phyloP scores from a whole-genome alignment of 1,139 yeast genomes.

The Diutina sp. region DNA sequence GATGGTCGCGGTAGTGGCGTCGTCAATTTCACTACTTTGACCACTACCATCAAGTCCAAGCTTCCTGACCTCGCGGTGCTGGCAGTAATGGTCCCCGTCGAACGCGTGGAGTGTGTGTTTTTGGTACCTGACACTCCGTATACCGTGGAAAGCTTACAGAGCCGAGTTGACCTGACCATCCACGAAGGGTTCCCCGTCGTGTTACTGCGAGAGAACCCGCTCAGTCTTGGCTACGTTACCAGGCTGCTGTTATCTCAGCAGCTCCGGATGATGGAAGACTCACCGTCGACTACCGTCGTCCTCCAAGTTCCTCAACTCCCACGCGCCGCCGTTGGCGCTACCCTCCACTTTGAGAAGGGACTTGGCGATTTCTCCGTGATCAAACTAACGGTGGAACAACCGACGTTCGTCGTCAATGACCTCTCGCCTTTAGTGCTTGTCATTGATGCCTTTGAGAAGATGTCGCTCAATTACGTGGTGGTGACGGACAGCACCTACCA shows the following conservation, averaged over 20 bases:
- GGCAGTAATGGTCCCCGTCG: conserved; percentile 21
- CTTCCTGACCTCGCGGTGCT: conserved; percentile 22
- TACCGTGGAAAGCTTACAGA: conserved; percentile 11
- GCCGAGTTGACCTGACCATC: conserved; percentile 16
- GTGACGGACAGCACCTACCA: conserved; percentile 10
- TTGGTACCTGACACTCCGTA: conserved; percentile 17
- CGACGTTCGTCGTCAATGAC: conserved; percentile 16
- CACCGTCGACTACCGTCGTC: background rate
- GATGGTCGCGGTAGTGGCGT: conserved; percentile 31
- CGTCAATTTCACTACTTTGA: conserved; percentile 20
- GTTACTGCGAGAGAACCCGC: conserved; percentile 13
- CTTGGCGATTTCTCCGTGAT: conserved; percentile 10
- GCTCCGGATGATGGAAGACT: background rate
- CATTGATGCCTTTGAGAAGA: conserved; percentile 27
- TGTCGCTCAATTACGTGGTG: conserved; percentile 24
- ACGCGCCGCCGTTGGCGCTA: conserved; percentile 5
- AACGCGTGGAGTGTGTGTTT: conserved; percentile 15
- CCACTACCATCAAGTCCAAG: conserved; percentile 16
- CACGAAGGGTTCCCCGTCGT: conserved; percentile 35
- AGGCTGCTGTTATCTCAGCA: background rate
- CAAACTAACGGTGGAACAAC: conserved; percentile 9
- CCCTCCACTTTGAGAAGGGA: conserved; percentile 9
- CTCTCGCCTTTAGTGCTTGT: conserved; percentile 22
- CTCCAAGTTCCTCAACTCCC: conserved; percentile 4
- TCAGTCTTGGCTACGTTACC: conserved; percentile 22